Percentiles rank a stretch among this genome's conserved stretches.
phyloP scores from a whole-genome alignment of 768 basidiomycete genomes.

The Tricholoma bakamatsutake region DNA sequence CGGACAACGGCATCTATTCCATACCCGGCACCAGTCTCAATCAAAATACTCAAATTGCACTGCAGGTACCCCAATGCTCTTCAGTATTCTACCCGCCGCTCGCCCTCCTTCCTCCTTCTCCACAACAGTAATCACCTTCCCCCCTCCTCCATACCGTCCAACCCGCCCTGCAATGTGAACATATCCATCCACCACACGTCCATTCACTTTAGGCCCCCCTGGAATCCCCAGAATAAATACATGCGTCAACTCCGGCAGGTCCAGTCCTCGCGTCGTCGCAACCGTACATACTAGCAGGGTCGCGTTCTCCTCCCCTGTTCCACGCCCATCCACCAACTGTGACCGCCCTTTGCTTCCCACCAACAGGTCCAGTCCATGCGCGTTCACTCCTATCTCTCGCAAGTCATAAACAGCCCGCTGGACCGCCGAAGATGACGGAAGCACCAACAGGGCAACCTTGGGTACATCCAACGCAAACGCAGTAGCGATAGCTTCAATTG shows the following conservation, averaged over 20 bases:
- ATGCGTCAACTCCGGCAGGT: conserved; percentile 65
- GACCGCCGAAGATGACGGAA: conserved; percentile 57
- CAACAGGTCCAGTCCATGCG: conserved; percentile 52
- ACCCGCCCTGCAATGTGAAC: conserved; percentile 69
- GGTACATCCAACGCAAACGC: conserved; percentile 73
- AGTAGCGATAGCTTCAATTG: conserved; percentile 64
- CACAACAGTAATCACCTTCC: conserved; percentile 63
- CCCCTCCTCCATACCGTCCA: conserved; percentile 62
- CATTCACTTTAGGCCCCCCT: conserved; percentile 34
- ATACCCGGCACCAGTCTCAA: not conserved
- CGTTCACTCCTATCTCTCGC: conserved; percentile 59
- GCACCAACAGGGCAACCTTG: conserved; percentile 56
- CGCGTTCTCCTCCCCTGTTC: conserved; percentile 41
- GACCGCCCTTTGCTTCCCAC: conserved; percentile 35
- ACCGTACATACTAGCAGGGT: conserved; percentile 62
- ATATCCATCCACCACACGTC: conserved; percentile 51
- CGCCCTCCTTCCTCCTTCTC: conserved; percentile 32
- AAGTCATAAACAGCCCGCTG: conserved; percentile 61
- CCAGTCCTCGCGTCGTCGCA: conserved; percentile 67
- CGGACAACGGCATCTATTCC: too few species aligned
- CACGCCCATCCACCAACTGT: conserved; percentile 34
- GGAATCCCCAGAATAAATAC: conserved; percentile 69
- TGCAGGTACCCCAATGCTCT: conserved; percentile 37
- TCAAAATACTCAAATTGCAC: conserved; percentile 49
- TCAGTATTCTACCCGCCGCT: conserved; percentile 41